Percentiles rank a stretch among this genome's conserved stretches.
Evolutionary conservation across 495 filamentous ascomycete species (phyloP).

Genomic region (Hypoxylon trugodes): DNA sequence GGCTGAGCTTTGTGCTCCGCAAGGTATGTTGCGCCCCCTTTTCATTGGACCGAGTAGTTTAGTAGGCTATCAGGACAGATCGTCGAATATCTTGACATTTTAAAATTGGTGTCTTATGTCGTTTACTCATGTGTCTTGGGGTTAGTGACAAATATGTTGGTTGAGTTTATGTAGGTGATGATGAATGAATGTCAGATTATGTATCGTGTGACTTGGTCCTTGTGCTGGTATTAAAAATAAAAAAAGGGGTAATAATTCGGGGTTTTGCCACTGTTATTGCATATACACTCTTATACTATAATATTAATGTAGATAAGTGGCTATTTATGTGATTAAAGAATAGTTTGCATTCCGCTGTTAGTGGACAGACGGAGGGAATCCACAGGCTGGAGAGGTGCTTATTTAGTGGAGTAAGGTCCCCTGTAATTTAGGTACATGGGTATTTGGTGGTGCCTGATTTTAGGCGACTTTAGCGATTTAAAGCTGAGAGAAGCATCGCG

Average conservation of each 20-base stretch:
- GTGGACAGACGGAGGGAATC: neutral
- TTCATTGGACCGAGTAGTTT: too few species aligned
- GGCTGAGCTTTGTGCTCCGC: too few species aligned
- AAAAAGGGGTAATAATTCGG: too few species aligned
- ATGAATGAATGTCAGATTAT: neutral
- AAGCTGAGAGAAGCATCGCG: slow-evolving; percentile 4
- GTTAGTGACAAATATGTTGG: slow-evolving; percentile 9
- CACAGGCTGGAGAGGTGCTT: slow-evolving; percentile 26
- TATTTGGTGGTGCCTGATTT: slow-evolving; percentile 16
- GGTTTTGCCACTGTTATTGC: too few species aligned
- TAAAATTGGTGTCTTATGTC: neutral
- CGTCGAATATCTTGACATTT: neutral
- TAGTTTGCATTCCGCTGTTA: slow-evolving; percentile 8
- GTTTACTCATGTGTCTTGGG: neutral
- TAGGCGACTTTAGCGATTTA: neutral
- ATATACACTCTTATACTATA: too few species aligned
- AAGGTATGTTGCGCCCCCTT: too few species aligned
- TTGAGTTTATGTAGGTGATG: too few species aligned
- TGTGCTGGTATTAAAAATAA: too few species aligned
- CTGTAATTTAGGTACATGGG: too few species aligned
- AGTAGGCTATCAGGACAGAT: too few species aligned
- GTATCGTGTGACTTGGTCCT: too few species aligned
- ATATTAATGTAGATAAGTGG: too few species aligned
- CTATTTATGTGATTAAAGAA: slow-evolving; percentile 14
- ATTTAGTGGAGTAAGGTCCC: slow-evolving; percentile 27